Conservation (phyloP, 23 red algal species). For the Agarophyton chilense region DNA sequence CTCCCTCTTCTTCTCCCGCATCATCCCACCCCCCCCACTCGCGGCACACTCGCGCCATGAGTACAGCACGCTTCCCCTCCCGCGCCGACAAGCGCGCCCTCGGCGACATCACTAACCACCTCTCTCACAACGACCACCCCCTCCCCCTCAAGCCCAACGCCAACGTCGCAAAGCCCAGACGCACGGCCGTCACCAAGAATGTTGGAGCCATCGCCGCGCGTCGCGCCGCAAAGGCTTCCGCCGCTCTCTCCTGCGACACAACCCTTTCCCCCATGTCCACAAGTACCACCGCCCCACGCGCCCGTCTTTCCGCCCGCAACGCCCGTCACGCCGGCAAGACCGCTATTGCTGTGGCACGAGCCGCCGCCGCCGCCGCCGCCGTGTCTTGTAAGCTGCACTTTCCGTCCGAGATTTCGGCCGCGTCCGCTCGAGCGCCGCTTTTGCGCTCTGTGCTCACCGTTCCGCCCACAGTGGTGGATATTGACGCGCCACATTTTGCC, state of each 20-base stretch:
- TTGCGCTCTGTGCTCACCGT: background rate
- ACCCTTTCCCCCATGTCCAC: slow-evolving; percentile 45
- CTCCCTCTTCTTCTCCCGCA: background rate
- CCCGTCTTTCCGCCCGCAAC: slow-evolving; percentile 7
- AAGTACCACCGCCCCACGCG: slow-evolving; percentile 8
- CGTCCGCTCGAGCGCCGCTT: background rate
- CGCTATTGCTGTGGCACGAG: slow-evolving; percentile 12
- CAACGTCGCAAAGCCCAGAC: slow-evolving; percentile 34
- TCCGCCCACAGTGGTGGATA: slow-evolving; percentile 10
- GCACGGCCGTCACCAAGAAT: slow-evolving; percentile 4
- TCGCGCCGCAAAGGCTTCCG: slow-evolving; percentile 54
- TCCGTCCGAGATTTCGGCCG: background rate
- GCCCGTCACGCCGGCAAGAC: background rate
- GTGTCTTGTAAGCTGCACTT: slow-evolving; percentile 54
- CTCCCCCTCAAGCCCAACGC: background rate
- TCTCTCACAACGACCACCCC: slow-evolving; percentile 36
- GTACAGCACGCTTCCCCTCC: slow-evolving; percentile 29
- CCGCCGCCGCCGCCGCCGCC: slow-evolving; percentile 38
- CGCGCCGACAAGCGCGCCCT: slow-evolving; percentile 79
- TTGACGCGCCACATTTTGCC: slow-evolving; percentile 68
- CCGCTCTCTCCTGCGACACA: background rate
- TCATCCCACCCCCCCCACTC: background rate
- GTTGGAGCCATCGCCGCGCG: slow-evolving; percentile 34
- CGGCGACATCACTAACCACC: slow-evolving; percentile 91
- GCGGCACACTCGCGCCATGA: slow-evolving; percentile 5